These are phyloP conservation scores for Fraxinus sp. DNA, from an alignment of 305 asterid species.

Conservation along the genomic window DNA sequence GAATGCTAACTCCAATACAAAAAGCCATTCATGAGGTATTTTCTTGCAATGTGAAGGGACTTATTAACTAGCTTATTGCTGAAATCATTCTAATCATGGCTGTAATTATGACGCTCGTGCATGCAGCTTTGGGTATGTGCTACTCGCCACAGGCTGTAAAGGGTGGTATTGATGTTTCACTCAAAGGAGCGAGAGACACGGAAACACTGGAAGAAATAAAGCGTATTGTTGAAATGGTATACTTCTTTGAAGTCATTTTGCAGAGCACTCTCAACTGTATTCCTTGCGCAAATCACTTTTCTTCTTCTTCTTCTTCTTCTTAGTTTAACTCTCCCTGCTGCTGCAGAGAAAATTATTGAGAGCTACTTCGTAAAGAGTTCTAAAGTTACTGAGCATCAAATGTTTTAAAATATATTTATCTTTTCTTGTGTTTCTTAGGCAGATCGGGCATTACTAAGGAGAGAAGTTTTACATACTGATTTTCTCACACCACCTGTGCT, in stretches of 20 bases:
- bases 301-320: slow-evolving; percentile 3
- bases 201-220: slow-evolving; percentile 64
- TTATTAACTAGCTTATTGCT: slow-evolving; percentile 15
- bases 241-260: slow-evolving; percentile 10
- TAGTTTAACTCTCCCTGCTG: background rate
- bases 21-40: background rate
- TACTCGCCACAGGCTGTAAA: slow-evolving; percentile 57
- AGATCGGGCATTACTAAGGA: slow-evolving; percentile 68
- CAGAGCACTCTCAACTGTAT: slow-evolving; percentile 6
- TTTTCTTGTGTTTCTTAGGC: slow-evolving; percentile 46
- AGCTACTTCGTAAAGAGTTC: background rate
- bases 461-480: slow-evolving; percentile 74
- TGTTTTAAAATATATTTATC: slow-evolving; percentile 7
- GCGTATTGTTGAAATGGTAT: slow-evolving; percentile 78
- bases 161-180: slow-evolving; percentile 43
- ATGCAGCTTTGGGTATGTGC: slow-evolving; percentile 54
- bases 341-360: background rate
- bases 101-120: slow-evolving; percentile 50
- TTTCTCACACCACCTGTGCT: slow-evolving; percentile 80
- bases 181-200: slow-evolving; percentile 55
- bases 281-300: background rate
- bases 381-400: background rate
- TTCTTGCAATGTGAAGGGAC: background rate
- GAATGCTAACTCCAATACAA: background rate
- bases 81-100: slow-evolving; percentile 22